Conservation (phyloP, 345 rosid genomes). For the Lumnitzera racemosa region DNA sequence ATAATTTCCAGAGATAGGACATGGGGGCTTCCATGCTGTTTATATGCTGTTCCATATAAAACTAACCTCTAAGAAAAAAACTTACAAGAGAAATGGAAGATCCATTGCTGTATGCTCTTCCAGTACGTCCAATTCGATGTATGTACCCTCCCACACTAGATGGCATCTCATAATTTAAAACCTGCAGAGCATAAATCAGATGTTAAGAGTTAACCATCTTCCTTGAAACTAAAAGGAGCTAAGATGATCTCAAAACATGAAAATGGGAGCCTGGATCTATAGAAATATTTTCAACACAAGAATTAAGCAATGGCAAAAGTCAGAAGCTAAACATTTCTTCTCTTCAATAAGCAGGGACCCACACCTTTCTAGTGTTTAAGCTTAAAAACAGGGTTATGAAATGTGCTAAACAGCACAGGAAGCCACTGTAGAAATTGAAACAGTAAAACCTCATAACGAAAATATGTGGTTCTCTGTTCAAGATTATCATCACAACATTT, state of each 20-base stretch:
- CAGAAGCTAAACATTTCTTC: too few relatives aligned
- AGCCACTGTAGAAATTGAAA: too few relatives aligned
- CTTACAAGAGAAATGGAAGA: slow-evolving; percentile 76
- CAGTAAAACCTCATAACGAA: too few relatives aligned
- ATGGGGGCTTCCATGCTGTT: not conserved
- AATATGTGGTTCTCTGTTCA: too few relatives aligned
- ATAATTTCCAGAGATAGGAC: not conserved
- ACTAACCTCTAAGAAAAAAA: slow-evolving; percentile 5
- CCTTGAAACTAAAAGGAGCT: slow-evolving; percentile 1
- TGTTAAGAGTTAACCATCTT: not conserved
- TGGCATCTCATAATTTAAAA: slow-evolving; percentile 86
- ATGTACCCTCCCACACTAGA: slow-evolving; percentile 58
- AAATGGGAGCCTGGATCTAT: not conserved
- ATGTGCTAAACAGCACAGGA: too few relatives aligned
- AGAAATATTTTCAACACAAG: too few relatives aligned
- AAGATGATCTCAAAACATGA: not conserved
- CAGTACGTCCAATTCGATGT: slow-evolving; percentile 93
- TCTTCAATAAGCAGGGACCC: too few relatives aligned
- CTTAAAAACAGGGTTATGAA: too few relatives aligned
- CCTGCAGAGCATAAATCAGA: slow-evolving; percentile 33
- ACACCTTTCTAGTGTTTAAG: too few relatives aligned
- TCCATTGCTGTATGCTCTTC: slow-evolving; percentile 77
- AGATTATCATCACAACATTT: too few relatives aligned
- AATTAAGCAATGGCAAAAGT: too few relatives aligned
- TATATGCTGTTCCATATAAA: not conserved